Evolutionary conservation across 345 rosid species (phyloP).

Genomic region (Moringa oleifera): DNA sequence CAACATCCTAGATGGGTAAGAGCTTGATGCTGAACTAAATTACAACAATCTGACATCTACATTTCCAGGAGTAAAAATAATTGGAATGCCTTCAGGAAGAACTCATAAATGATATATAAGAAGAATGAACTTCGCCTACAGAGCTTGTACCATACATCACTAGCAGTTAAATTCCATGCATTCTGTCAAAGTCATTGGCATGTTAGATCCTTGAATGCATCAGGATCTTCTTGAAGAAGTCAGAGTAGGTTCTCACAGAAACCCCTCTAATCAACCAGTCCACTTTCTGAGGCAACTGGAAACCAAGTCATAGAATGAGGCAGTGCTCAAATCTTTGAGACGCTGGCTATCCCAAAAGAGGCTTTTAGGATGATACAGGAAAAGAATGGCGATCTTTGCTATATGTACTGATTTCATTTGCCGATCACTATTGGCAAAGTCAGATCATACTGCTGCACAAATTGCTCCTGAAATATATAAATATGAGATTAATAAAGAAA

Average conservation of each 20-base stretch:
- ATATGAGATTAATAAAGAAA: not conserved
- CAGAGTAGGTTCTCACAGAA: not conserved
- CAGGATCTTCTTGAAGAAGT: not conserved
- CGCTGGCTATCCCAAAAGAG: not conserved
- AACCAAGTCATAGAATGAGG: not conserved
- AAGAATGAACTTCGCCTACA: too few relatives aligned
- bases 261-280: slow-evolving; percentile 3
- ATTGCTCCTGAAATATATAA: slow-evolving; percentile 24
- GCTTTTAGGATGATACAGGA: slow-evolving; percentile 6
- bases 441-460: slow-evolving; percentile 34
- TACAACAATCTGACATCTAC: too few relatives aligned
- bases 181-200: slow-evolving; percentile 1
- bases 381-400: slow-evolving; percentile 5
- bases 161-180: too few relatives aligned
- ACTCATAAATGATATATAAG: too few relatives aligned
- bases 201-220: not conserved
- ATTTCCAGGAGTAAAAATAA: too few relatives aligned
- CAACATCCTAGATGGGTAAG: too few relatives aligned
- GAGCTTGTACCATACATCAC: too few relatives aligned
- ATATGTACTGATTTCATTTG: not conserved
- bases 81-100: too few relatives aligned
- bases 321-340: not conserved
- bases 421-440: slow-evolving; percentile 5
- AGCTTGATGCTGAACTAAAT: too few relatives aligned
- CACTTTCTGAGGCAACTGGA: not conserved